These are phyloP conservation scores for Sanghuangporus weigelae DNA, from an alignment of 1,284 basidiomycete genomes.

Conservation along the genomic window DNA sequence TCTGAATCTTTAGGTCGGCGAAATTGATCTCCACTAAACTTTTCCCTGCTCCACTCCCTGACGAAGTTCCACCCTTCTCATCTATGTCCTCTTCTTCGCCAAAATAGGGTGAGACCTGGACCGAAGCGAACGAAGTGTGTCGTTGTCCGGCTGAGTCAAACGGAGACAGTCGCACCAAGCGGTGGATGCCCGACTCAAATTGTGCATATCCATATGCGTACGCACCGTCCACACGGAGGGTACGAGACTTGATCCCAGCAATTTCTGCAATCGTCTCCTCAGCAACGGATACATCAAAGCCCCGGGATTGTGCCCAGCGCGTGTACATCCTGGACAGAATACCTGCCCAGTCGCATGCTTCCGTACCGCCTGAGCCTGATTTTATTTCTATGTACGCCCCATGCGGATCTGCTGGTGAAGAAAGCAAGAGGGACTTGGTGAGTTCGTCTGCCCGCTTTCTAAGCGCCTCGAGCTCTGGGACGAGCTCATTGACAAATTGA, in stretches of 20 bases:
- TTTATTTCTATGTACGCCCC: conserved; percentile 52
- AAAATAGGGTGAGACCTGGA: conserved; percentile 42
- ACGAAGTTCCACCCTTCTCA: conserved; percentile 13
- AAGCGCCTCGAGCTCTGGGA: conserved; percentile 10
- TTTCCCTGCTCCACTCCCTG: conserved; percentile 19
- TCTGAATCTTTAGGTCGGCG: conserved; percentile 54
- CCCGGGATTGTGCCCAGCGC: conserved; percentile 32
- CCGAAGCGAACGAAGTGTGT: conserved; percentile 52
- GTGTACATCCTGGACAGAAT: conserved; percentile 50
- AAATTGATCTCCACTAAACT: conserved; percentile 37
- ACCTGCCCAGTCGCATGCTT: conserved; percentile 49
- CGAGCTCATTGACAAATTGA: conserved; percentile 2
- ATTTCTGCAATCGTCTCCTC: conserved; percentile 21
- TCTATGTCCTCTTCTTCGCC: conserved; percentile 30
- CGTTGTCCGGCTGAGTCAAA: conserved; percentile 51
- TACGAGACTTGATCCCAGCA: conserved; percentile 40
- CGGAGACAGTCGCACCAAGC: conserved; percentile 54
- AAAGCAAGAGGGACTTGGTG: conserved; percentile 31
- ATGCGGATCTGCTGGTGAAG: conserved; percentile 28
- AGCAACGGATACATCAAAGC: conserved; percentile 24
- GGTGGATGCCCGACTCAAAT: conserved; percentile 56
- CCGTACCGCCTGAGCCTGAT: conserved; percentile 52
- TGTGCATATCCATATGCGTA: conserved; percentile 44
- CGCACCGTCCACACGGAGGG: conserved; percentile 40
- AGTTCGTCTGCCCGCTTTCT: conserved; percentile 8